Conservation (phyloP, 1,139 yeast species). For the Yamadazyma atmosphaerica region DNA sequence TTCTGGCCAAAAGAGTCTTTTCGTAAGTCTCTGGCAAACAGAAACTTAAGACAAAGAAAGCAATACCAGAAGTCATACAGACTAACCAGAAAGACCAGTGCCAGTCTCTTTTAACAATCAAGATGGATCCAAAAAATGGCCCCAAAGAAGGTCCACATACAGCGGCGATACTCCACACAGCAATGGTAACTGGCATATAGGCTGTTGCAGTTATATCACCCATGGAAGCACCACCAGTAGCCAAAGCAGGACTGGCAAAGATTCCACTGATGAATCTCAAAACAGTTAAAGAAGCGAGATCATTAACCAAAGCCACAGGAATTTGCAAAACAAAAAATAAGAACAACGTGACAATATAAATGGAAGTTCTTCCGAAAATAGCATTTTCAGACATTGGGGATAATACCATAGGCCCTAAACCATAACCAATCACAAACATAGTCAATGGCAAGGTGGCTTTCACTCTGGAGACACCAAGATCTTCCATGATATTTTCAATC, state of each 20-base stretch:
- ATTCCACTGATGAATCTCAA: conserved; percentile 34
- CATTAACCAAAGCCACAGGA: conserved; percentile 29
- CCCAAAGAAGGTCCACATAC: conserved; percentile 34
- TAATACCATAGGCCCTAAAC: conserved; percentile 54
- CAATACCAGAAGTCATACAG: conserved; percentile 33
- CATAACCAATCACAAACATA: conserved; percentile 51
- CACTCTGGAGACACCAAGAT: conserved; percentile 41
- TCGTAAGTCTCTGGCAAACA: conserved; percentile 53
- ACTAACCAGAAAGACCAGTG: conserved; percentile 49
- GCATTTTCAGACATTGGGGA: conserved; percentile 53
- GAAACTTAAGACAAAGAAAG: conserved; percentile 30
- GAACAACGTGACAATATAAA: conserved; percentile 31
- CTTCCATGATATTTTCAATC: conserved; percentile 33
- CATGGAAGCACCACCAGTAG: conserved; percentile 39
- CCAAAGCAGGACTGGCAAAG: conserved; percentile 35
- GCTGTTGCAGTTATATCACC: conserved; percentile 27
- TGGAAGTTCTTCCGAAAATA: conserved; percentile 54
- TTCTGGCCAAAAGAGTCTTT: conserved; percentile 43
- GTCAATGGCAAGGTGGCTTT: conserved; percentile 45
- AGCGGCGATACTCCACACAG: conserved; percentile 29
- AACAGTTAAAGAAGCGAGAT: conserved; percentile 30
- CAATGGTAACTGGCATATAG: conserved; percentile 26
- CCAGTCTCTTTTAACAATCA: conserved; percentile 31
- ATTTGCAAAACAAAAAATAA: conserved; percentile 34
- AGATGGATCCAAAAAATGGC: conserved; percentile 30